phyloP scores from a whole-genome alignment of 2,329 filamentous ascomycete genomes.

The Tricladium varicosporioides region DNA sequence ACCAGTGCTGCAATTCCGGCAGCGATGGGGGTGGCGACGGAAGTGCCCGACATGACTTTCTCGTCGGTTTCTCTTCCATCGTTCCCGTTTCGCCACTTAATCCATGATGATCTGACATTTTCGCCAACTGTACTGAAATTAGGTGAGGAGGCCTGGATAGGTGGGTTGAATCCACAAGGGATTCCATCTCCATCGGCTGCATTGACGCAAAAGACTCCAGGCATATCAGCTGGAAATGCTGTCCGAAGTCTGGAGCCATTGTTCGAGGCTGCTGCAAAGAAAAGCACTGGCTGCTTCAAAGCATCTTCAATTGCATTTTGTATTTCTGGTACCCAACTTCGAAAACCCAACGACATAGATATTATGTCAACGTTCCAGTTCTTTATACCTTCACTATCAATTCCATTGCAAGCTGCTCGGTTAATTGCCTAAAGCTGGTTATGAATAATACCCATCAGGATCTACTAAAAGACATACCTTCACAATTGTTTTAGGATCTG shows the following conservation, averaged over 20 bases:
- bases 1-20: slow-evolving; percentile 27
- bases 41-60: slow-evolving; percentile 24
- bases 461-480: slow-evolving; percentile 11
- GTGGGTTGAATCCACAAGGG: slow-evolving; percentile 20
- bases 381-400: slow-evolving; percentile 6
- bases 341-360: slow-evolving; percentile 23
- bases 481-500: slow-evolving; percentile 15
- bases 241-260: slow-evolving; percentile 12
- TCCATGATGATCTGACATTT: slow-evolving; percentile 25
- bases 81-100: background rate
- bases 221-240: slow-evolving; percentile 18
- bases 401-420: slow-evolving; percentile 12
- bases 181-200: slow-evolving; percentile 15
- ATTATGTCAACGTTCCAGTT: slow-evolving; percentile 29
- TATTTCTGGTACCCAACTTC: background rate
- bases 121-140: slow-evolving; percentile 29
- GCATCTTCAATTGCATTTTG: slow-evolving; percentile 13
- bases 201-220: slow-evolving; percentile 21
- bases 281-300: slow-evolving; percentile 6
- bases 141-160: slow-evolving; percentile 3
- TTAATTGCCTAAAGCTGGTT: slow-evolving; percentile 18
- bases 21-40: slow-evolving; percentile 27
- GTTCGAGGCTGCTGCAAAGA: slow-evolving; percentile 24
- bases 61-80: background rate
- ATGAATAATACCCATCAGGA: background rate